Conservation (phyloP, 139 green algal genomes). For the Picocystis salinarum region DNA sequence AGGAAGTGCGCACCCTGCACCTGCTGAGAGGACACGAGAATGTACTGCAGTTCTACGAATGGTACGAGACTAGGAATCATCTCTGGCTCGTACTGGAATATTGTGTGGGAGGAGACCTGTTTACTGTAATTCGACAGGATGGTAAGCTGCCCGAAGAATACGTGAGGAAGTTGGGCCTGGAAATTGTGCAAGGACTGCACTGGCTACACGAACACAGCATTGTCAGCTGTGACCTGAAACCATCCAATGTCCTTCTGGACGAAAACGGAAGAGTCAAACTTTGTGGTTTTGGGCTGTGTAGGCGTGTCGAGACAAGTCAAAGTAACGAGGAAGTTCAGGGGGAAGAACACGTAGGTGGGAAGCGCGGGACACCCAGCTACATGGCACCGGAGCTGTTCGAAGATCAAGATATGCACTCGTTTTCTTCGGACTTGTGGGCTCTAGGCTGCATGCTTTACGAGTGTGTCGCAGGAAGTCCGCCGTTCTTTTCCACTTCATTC, state of each 20-base stretch:
- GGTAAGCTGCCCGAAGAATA: slow-evolving; percentile 53
- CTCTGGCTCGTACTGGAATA: slow-evolving; percentile 94
- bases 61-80: slow-evolving; percentile 13
- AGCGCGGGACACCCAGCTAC: slow-evolving; percentile 69
- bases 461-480: slow-evolving; percentile 54
- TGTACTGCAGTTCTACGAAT: slow-evolving; percentile 79
- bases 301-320: slow-evolving; percentile 14
- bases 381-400: slow-evolving; percentile 89
- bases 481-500: slow-evolving; percentile 61
- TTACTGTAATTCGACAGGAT: slow-evolving; percentile 49
- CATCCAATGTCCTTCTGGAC: slow-evolving; percentile 82
- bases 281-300: slow-evolving; percentile 72
- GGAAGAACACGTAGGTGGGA: slow-evolving; percentile 8
- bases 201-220: slow-evolving; percentile 61
- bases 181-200: slow-evolving; percentile 46
- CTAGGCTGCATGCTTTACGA: slow-evolving; percentile 89
- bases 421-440: slow-evolving; percentile 68
- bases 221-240: slow-evolving; percentile 83
- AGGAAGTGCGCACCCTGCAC: slow-evolving; percentile 76
- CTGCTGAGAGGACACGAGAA: slow-evolving; percentile 65
- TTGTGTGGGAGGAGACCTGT: slow-evolving; percentile 81
- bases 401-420: slow-evolving; percentile 54
- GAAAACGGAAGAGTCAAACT: slow-evolving; percentile 82
- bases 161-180: slow-evolving; percentile 62
- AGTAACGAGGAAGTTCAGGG: neutral